These are phyloP conservation scores for Pseudozyma pruni DNA, from an alignment of 1,284 basidiomycete species.

Conservation along the genomic window DNA sequence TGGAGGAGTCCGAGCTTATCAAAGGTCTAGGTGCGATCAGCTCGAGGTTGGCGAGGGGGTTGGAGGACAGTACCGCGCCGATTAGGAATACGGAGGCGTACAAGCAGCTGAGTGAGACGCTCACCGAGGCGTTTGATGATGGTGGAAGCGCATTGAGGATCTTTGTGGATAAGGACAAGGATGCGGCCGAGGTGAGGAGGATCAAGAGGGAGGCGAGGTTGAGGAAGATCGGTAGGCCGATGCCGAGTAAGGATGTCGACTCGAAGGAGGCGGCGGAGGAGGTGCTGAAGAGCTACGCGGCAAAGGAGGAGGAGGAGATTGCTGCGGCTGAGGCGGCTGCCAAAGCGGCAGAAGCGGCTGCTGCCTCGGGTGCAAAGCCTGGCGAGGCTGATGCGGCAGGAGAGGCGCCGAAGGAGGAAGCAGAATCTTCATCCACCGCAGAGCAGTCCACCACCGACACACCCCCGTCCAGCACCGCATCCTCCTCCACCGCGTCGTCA, in stretches of 20 bases:
- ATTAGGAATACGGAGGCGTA: constrained; percentile 95
- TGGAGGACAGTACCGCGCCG: constrained; percentile 63
- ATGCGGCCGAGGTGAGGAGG: constrained; percentile 74
- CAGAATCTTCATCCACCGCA: constrained; percentile 2
- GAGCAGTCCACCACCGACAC: neutral
- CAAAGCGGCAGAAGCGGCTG: constrained; percentile 9
- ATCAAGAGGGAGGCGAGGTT: constrained; percentile 62
- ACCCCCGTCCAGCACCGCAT: neutral
- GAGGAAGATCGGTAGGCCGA: constrained; percentile 60
- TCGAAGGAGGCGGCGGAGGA: constrained; percentile 46
- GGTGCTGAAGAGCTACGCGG: constrained; percentile 52
- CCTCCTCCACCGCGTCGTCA: constrained; percentile 1
- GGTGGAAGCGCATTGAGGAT: constrained; percentile 77
- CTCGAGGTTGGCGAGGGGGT: constrained; percentile 52
- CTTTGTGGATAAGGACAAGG: constrained; percentile 73
- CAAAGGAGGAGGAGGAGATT: constrained; percentile 43
- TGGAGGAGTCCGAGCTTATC: constrained; percentile 94
- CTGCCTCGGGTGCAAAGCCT: constrained; percentile 8
- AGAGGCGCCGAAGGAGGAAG: neutral
- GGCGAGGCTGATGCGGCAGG: too few species aligned
- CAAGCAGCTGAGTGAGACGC: constrained; percentile 86
- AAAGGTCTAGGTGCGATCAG: constrained; percentile 72
- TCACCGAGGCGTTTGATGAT: constrained; percentile 93
- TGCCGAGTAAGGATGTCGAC: constrained; percentile 62
- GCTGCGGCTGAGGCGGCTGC: constrained; percentile 16